A percentile compares a stretch with the other conserved stretches of the same genome.
Evolutionary conservation across 2,329 filamentous ascomycete genomes (phyloP).

Genomic region (Emergomyces orientalis): DNA sequence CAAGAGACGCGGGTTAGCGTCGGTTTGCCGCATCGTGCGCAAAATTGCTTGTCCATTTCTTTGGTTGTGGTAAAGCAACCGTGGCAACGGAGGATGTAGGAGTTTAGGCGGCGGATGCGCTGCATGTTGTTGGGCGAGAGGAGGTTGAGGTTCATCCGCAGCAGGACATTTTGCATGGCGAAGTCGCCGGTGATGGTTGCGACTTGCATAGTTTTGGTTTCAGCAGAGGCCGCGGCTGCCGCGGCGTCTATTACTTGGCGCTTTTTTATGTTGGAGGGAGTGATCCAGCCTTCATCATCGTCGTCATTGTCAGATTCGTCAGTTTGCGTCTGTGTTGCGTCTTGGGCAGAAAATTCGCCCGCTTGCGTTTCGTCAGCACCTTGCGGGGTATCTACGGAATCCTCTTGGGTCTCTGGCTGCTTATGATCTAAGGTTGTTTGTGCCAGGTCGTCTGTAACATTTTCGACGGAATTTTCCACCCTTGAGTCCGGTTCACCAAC

Average conservation of each 20-base stretch:
- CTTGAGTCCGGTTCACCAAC: constrained; percentile 30
- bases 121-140: constrained; percentile 64
- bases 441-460: constrained; percentile 24
- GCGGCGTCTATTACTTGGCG: constrained; percentile 61
- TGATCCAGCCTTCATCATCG: constrained; percentile 72
- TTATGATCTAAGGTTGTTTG: constrained; percentile 22
- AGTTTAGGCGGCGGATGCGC: constrained; percentile 75
- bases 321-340: neutral
- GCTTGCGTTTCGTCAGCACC: neutral
- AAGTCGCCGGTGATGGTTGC: constrained; percentile 93
- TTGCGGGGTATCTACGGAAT: constrained; percentile 16
- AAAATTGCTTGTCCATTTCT: constrained; percentile 85
- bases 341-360: neutral
- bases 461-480: constrained; percentile 21
- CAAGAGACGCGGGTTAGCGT: constrained; percentile 79
- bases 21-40: constrained; percentile 77
- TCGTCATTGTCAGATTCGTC: constrained; percentile 22
- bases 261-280: constrained; percentile 80
- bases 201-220: constrained; percentile 63
- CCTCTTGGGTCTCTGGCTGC: constrained; percentile 10
- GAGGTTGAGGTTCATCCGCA: constrained; percentile 89
- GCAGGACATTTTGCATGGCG: constrained; percentile 93
- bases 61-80: constrained; percentile 80
- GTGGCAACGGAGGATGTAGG: constrained; percentile 86
- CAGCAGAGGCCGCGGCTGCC: constrained; percentile 41